phyloP scores from a whole-genome alignment of 768 basidiomycete species.

The Arthromyces matolae region DNA sequence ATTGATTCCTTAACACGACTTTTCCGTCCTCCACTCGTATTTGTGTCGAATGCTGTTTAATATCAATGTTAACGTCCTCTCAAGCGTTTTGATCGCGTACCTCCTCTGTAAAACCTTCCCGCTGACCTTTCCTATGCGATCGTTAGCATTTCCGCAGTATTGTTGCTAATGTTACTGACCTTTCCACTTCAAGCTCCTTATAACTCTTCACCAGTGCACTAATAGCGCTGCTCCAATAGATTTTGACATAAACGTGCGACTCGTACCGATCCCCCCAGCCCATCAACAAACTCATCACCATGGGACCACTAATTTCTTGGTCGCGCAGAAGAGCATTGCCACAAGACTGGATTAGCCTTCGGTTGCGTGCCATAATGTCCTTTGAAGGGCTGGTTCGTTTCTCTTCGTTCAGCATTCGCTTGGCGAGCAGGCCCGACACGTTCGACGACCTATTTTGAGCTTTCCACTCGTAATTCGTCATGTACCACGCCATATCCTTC shows the following conservation, averaged over 20 bases:
- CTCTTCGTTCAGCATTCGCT: no score
- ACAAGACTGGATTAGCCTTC: conserved; percentile 27
- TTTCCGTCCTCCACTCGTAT: no score
- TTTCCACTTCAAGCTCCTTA: conserved; percentile 21
- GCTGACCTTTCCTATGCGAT: no score
- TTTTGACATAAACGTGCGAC: conserved; percentile 33
- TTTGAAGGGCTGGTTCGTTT: no score
- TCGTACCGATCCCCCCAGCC: conserved; percentile 36
- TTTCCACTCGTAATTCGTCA: conserved; percentile 18
- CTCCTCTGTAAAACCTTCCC: no score
- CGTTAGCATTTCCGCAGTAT: no score
- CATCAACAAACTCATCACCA: conserved; percentile 41
- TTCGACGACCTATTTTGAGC: conserved; percentile 30
- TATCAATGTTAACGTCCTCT: no score
- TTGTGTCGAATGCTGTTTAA: not conserved
- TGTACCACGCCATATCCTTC: not conserved
- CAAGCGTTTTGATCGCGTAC: not conserved
- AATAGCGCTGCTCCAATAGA: conserved; percentile 25
- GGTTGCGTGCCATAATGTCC: conserved; percentile 22
- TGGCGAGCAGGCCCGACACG: conserved; percentile 31
- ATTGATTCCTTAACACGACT: not conserved
- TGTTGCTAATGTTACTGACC: not conserved
- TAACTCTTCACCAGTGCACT: conserved; percentile 15
- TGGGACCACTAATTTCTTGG: conserved; percentile 35
- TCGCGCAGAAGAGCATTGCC: conserved; percentile 30